These are phyloP conservation scores for Cutaneotrichosporon sp. DNA, from an alignment of 1,284 basidiomycete species.

Conservation along the genomic window DNA sequence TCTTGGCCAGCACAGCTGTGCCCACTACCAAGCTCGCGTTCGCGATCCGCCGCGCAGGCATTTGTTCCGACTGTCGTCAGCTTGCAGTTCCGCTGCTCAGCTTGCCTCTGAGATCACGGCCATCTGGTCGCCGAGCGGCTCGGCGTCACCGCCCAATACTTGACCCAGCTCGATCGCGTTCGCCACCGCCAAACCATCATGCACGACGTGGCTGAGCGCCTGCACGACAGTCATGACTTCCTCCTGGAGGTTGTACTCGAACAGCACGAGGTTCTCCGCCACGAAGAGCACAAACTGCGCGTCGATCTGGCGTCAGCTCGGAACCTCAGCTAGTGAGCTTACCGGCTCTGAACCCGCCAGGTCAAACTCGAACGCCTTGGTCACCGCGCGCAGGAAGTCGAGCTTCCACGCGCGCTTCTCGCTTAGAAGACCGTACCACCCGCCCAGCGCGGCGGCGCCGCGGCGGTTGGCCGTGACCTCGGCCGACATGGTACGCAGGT, in stretches of 20 bases:
- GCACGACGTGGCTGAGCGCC: slow-evolving; percentile 70
- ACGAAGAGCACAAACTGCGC: slow-evolving; percentile 81
- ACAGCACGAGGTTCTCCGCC: slow-evolving; percentile 83
- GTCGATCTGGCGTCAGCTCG: slow-evolving; percentile 56
- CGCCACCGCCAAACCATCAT: slow-evolving; percentile 71
- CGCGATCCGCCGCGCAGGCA: slow-evolving; percentile 31
- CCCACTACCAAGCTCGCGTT: slow-evolving; percentile 64
- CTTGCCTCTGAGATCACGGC: slow-evolving; percentile 26
- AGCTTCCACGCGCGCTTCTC: slow-evolving; percentile 80
- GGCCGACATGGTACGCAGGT: slow-evolving; percentile 60
- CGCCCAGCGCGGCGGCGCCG: slow-evolving; percentile 62
- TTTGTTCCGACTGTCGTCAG: slow-evolving; percentile 19
- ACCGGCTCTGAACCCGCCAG: slow-evolving; percentile 28
- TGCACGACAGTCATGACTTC: slow-evolving; percentile 82
- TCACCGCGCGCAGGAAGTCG: slow-evolving; percentile 78
- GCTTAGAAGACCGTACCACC: slow-evolving; percentile 84
- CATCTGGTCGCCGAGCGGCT: slow-evolving; percentile 21
- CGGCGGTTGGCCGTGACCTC: slow-evolving; percentile 38
- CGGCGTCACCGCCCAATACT: slow-evolving; percentile 39
- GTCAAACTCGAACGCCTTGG: slow-evolving; percentile 72
- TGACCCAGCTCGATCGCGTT: slow-evolving; percentile 46
- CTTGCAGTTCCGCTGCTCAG: not conserved
- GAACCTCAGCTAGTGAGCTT: slow-evolving; percentile 41
- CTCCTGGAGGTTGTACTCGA: slow-evolving; percentile 93
- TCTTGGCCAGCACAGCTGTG: slow-evolving; percentile 75